Conservation (phyloP, 176 grass and related monocot genomes). For the Stipa capillata region DNA sequence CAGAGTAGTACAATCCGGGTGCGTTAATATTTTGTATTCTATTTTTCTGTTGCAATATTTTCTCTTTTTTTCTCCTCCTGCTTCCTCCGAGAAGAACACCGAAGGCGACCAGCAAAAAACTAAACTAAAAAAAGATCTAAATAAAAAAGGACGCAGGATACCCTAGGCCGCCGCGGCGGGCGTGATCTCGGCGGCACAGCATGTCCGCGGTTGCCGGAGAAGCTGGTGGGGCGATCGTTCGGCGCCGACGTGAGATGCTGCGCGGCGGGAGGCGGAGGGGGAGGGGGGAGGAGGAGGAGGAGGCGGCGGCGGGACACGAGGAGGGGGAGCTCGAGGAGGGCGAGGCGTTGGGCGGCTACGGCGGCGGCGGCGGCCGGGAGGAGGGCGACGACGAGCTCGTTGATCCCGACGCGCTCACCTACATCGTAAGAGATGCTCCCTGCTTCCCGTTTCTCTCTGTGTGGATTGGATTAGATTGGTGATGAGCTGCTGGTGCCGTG, state of each 20-base stretch:
- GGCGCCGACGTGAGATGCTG: conserved; percentile 10
- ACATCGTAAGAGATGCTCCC: conserved; percentile 47
- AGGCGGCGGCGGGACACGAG: conserved; percentile 23
- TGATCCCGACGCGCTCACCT: conserved; percentile 40
- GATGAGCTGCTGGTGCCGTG: neutral
- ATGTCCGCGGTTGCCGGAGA: neutral
- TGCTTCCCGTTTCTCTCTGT: neutral
- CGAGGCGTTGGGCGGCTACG: conserved; percentile 25
- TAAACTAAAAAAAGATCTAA: neutral
- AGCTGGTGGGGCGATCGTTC: neutral
- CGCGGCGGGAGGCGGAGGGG: neutral
- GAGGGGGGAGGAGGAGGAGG: too few relatives aligned
- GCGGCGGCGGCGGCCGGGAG: neutral
- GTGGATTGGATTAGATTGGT: conserved; percentile 2
- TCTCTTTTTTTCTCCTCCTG: neutral
- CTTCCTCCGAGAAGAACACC: neutral
- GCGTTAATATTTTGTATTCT: neutral
- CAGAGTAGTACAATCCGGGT: too few relatives aligned
- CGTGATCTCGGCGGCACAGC: conserved; percentile 22
- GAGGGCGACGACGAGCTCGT: conserved; percentile 1
- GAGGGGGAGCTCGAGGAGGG: conserved; percentile 45
- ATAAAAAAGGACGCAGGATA: conserved; percentile 1
- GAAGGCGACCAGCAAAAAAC: neutral
- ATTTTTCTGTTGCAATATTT: neutral
- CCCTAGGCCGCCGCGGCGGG: conserved; percentile 13